Conservation (phyloP, 768 basidiomycete genomes). For the Tubosaeta sp. region DNA sequence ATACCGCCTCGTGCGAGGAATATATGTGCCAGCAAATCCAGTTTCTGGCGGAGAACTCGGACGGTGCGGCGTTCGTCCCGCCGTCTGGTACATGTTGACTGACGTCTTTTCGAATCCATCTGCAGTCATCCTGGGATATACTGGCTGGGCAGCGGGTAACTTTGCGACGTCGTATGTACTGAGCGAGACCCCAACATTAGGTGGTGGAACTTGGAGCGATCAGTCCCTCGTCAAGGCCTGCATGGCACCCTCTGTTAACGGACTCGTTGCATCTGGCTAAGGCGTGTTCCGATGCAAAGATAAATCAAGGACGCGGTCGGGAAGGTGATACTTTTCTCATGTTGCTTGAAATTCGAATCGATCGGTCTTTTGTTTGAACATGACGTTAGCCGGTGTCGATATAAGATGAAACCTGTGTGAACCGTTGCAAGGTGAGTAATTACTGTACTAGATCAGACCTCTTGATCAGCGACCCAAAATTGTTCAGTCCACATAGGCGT, state of each 20-base stretch:
- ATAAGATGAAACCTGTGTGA: conserved; percentile 1
- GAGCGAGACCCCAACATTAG: background rate
- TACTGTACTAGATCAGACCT: no score
- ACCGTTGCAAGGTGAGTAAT: background rate
- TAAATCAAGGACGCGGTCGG: background rate
- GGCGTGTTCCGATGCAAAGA: background rate
- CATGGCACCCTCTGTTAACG: background rate
- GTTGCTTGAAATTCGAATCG: background rate
- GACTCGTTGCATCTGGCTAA: background rate
- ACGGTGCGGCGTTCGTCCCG: conserved; percentile 30
- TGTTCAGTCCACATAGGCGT: no score
- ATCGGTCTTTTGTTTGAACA: background rate
- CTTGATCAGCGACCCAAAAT: no score
- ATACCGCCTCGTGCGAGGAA: conserved; percentile 42
- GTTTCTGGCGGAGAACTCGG: conserved; percentile 44
- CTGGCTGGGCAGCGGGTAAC: background rate
- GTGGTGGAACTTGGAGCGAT: background rate
- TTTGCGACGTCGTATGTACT: background rate
- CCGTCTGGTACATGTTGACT: background rate
- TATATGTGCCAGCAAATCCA: conserved; percentile 44
- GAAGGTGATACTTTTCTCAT: background rate
- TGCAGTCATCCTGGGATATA: background rate
- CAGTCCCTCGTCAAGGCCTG: background rate
- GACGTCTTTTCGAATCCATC: background rate
- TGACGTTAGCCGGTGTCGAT: background rate